Base-by-base conservation (phyloP, 768 basidiomycete species). In the Mycena galericulata region DNA sequence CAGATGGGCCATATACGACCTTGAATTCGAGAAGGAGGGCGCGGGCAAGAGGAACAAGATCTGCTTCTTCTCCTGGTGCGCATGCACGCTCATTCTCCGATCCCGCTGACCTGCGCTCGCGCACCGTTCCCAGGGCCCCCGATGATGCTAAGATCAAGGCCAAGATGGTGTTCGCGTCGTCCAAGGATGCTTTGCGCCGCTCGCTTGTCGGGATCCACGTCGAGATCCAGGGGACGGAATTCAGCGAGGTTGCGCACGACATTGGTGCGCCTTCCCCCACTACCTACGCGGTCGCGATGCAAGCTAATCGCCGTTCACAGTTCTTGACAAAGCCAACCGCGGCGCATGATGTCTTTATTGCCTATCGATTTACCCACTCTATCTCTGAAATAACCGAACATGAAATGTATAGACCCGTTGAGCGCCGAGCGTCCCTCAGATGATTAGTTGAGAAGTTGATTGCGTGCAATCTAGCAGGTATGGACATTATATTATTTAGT, bases 161-260 rank as follows among this genome's bases (percentile, higher is more conserved):
- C 77, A 98, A 97, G 90, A 98, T 98, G 96, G 74, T 98, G 73
- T 92, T 88, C 81, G 92, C 97, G 3, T 91, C 95, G 20, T 98
- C 97, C 59, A 91, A 89, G 76, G 93, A 95, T 29, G 91, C 91
- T 6, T 81, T 99, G 71, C 87, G 88, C 74, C 88, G 86, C 60
- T 76, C 87, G 34, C 86, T 99, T 30, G 88, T 87, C 27, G 97
- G 96, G 61, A 86, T 98, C 71, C 84, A 87, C 6, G 77, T 87
- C 51, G 96, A 98, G 78, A 85, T 99, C 62, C 97, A 98, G 79
- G 96, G 89, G 63, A 96, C 93, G 47, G 95, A 95, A 47, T 81
- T 65, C 66, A 82, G 81, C 59, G 96, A 98, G 78, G 86, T 98
- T 71, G 84, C 88, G 27, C 83, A 89, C 74, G 90, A 93, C 36